Evolutionary conservation across 208 protist species (phyloP).

Genomic region (Leptomonas seymouri): DNA sequence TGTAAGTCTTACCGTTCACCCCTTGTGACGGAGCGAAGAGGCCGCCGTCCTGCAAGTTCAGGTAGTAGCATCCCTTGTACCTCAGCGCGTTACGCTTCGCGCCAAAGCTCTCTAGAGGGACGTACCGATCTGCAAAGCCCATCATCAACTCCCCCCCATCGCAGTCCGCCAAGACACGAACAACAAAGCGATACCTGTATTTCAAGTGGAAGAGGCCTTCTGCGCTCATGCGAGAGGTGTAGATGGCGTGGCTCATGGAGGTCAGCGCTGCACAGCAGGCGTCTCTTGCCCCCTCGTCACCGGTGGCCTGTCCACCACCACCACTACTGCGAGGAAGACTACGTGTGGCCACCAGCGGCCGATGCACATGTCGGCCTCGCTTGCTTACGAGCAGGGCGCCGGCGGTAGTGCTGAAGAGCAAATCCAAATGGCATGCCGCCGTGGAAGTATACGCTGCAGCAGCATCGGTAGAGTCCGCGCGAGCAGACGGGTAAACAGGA

Average conservation of each 20-base stretch:
- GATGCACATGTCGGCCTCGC: conserved; percentile 24
- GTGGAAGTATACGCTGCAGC: neutral
- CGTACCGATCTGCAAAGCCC: conserved; percentile 57
- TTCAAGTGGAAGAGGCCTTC: conserved; percentile 22
- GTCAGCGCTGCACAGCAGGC: conserved; percentile 42
- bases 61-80: conserved; percentile 53
- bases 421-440: neutral
- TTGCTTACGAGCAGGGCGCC: conserved; percentile 27
- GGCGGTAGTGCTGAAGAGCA: conserved; percentile 31
- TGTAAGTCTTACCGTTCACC: conserved; percentile 1
- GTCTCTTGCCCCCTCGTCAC: neutral
- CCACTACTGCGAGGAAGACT: neutral
- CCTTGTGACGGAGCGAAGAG: conserved; percentile 41
- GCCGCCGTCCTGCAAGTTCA: conserved; percentile 38
- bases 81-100: conserved; percentile 38
- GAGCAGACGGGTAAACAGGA: neutral
- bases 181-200: conserved; percentile 8
- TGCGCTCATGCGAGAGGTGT: conserved; percentile 21
- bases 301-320: neutral
- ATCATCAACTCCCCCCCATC: conserved; percentile 37
- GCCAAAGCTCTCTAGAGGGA: conserved; percentile 58
- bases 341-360: conserved; percentile 7
- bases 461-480: neutral
- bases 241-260: conserved; percentile 40
- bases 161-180: conserved; percentile 27